Base-by-base conservation (phyloP, 768 basidiomycete species). In the Hemileccinum rubropunctum region DNA sequence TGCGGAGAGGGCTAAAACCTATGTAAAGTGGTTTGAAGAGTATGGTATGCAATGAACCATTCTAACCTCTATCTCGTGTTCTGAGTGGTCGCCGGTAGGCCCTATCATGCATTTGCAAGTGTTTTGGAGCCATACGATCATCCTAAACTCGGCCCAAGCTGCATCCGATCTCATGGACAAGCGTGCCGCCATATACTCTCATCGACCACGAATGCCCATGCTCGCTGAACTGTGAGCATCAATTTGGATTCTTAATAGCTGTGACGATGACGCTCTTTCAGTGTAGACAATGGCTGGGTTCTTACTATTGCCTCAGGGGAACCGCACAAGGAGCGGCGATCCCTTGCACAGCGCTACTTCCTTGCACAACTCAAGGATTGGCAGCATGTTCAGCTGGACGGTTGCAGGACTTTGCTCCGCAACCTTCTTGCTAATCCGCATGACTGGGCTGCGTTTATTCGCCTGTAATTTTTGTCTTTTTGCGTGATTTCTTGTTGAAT, bases 301-400 rank as follows among this genome's bases (percentile, higher is more conserved):
- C 27, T 52, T 8, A 28, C 27, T 17, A 10, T 15, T 26, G 26
- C 42, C 26, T 47, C 56, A 2, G 52, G 56, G 7, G 52, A 57
- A 27, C 42, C 28, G 9, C 56, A 57, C 36, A 47, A 18, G 34
- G 36, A 50, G 32, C 52, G 42, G 15, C 52, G 52, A 7, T 28
- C 56, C 26, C 4, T 57, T 15, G 48, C 49, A 8, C 52, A 37
- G 17, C 56, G 56, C 10, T 54, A 57, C 43, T 50, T 54, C n/a
- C 17, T 51, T 13, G n/a, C 42, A 3, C 52, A 51, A 40, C 30
- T 51, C 42, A 54, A 51, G 28, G 52, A 57, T n/a, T 28, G 27
- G 27, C 27, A 28, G 27, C 4, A 28, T 9, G 27, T 28, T 9
- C 27, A 28, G 27, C 27, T 28, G 9, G 27, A 28, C 27, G 9